These are phyloP conservation scores for Flaveria linearis DNA, from an alignment of 129 eudicot species.

Conservation along the genomic window DNA sequence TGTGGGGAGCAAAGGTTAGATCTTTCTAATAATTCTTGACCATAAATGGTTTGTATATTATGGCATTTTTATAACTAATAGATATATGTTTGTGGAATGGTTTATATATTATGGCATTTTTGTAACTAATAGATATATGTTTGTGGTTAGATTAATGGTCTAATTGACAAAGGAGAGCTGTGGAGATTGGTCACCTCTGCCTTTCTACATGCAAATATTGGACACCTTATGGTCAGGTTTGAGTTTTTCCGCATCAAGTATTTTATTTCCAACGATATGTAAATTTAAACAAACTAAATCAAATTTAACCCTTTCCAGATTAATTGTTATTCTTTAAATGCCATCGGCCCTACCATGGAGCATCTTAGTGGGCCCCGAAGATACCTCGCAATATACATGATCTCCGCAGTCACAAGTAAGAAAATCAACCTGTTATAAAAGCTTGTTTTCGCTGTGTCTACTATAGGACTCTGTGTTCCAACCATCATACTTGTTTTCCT, in stretches of 20 bases:
- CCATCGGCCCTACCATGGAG: constrained; percentile 89
- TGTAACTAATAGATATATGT: constrained; percentile 10
- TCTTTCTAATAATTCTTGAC: not conserved
- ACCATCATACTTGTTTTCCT: not conserved
- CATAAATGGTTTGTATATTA: constrained; percentile 3
- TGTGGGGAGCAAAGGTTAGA: constrained; percentile 95
- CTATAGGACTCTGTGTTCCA: not conserved
- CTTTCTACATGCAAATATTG: constrained; percentile 83
- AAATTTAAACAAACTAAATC: constrained; percentile 15
- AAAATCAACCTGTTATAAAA: not conserved
- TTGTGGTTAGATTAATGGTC: constrained; percentile 67
- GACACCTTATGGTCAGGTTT: constrained; percentile 84
- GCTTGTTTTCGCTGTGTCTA: not conserved
- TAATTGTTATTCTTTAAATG: constrained; percentile 82
- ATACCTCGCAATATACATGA: constrained; percentile 63
- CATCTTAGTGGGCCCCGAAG: constrained; percentile 74
- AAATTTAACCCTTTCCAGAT: constrained; percentile 52
- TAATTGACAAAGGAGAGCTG: constrained; percentile 78
- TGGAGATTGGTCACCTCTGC: constrained; percentile 88
- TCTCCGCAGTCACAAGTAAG: constrained; percentile 90
- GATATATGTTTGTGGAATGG: constrained; percentile 21
- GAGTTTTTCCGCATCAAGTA: constrained; percentile 18
- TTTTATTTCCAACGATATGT: constrained; percentile 14
- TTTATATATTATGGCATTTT: constrained; percentile 10
- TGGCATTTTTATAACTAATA: constrained; percentile 1